These are phyloP conservation scores for Apiotrichum sp. DNA, from an alignment of 1,284 basidiomycete genomes.

Conservation along the genomic window DNA sequence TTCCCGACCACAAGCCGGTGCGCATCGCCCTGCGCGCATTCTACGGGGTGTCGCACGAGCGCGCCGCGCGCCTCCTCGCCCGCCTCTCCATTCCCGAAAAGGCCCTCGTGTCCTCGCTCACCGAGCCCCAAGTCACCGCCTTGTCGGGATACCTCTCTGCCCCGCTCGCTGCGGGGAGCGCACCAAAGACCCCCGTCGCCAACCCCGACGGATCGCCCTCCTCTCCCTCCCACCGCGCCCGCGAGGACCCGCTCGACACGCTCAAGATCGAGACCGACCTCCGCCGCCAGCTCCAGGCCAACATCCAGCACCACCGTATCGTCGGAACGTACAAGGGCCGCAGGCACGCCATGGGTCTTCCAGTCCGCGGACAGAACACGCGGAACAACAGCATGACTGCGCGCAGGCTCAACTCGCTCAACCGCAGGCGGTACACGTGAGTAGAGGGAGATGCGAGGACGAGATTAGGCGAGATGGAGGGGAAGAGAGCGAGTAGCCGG, in stretches of 20 bases:
- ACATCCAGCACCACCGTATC: constrained; percentile 52
- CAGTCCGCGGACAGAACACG: constrained; percentile 54
- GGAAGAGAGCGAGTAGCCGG: too few relatives aligned
- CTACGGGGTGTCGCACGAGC: constrained; percentile 51
- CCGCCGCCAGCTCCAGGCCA: constrained; percentile 46
- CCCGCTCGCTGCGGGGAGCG: constrained; percentile 41
- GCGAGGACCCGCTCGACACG: constrained; percentile 44
- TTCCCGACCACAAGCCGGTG: constrained; percentile 50
- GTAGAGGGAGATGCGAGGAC: constrained; percentile 2
- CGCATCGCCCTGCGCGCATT: constrained; percentile 52
- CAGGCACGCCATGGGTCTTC: constrained; percentile 51
- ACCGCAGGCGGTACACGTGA: constrained; percentile 29
- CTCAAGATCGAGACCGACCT: constrained; percentile 54
- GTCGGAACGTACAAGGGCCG: constrained; percentile 53
- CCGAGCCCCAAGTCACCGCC: constrained; percentile 53
- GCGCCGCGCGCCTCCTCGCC: constrained; percentile 49
- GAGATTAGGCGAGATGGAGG: too few relatives aligned
- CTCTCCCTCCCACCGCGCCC: background rate
- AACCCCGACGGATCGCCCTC: constrained; percentile 18
- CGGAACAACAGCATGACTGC: constrained; percentile 52
- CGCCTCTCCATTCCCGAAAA: constrained; percentile 51
- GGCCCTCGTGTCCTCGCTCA: constrained; percentile 45
- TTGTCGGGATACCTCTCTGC: constrained; percentile 54
- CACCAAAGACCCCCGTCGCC: constrained; percentile 40
- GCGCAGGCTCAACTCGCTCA: constrained; percentile 50